A percentile compares a stretch with the other conserved stretches of the same genome.
phyloP scores from a whole-genome alignment of 148 eudicot genomes.

The Vaccinium myrtillus region DNA sequence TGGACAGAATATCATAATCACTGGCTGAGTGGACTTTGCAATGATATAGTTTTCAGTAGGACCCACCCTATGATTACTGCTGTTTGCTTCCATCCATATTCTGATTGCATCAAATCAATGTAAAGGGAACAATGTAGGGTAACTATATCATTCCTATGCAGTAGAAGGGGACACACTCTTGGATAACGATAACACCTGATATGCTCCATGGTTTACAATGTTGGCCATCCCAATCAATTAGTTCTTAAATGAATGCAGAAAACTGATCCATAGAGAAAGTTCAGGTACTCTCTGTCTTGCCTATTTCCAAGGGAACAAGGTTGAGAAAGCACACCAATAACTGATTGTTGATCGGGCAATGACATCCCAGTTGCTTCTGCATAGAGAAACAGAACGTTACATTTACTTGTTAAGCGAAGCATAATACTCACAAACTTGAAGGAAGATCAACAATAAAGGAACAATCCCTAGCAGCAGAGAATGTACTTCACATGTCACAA shows the following conservation, averaged over 20 bases:
- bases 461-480: neutral
- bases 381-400: constrained; percentile 17
- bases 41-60: neutral
- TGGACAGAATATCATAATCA: neutral
- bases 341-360: constrained; percentile 50
- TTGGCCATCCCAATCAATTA: neutral
- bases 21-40: neutral
- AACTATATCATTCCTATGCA: neutral
- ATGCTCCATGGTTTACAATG: neutral
- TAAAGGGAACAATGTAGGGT: neutral
- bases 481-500: neutral
- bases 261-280: constrained; percentile 10
- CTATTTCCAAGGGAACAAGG: constrained; percentile 80
- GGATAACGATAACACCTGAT: neutral
- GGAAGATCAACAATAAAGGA: constrained; percentile 3
- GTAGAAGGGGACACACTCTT: neutral
- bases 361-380: constrained; percentile 79
- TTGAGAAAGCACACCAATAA: constrained; percentile 88
- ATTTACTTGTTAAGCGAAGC: neutral
- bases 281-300: constrained; percentile 36
- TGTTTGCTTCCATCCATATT: neutral
- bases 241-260: neutral
- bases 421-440: neutral
- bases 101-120: constrained; percentile 7
- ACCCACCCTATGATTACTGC: neutral